Base-by-base conservation (phyloP, 2,329 filamentous ascomycete species). In the Botryotinia convoluta region DNA sequence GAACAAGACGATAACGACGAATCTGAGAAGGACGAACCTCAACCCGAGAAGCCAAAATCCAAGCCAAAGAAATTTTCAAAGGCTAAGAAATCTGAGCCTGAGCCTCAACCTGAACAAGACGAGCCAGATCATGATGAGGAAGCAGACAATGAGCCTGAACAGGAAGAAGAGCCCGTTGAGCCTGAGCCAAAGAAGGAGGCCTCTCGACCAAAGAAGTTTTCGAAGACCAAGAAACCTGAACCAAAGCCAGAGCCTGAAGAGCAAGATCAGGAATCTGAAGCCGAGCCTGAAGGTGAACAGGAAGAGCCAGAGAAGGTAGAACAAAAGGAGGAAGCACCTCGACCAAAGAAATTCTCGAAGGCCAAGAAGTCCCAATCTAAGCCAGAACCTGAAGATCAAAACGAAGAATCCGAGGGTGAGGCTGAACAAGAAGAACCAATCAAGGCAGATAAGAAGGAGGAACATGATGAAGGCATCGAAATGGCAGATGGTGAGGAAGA, bases 11-110 rank as follows among this genome's bases (percentile, higher is more conserved):
- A 78, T 22, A 79, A 80, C 37, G 75, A 82, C 4, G 85, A 87
- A 75, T 77, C 82, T 29, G 81, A 87, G 71, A 88, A 89, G 79
- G 86, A 88, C 7, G 86, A 88, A 59, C 86, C 91, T 79, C 86
- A 88, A 68, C 54, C 54, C 12, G 35, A 68, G 29, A 65, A 65
- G n/a, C 65, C 32, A 57, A 42, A n/a, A 32, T 18, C 64, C 22
- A 54, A 57, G 22, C 35, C 37, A 4, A 68, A 68, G 26, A 68
- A 68, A n/a, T 68, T 42, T 14, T 68, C 65, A n/a, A 68, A 68
- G n/a, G 6, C n/a, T 20, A 57, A 42, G 6, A 68, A 68, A 1
- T 37, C 65, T 9, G 65, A 67, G 64, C 32, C 64, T 20, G 39
- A 32, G 5, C 39, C n/a, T 12, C 59, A 71, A 26, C 32, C 45